Conservation (phyloP, 148 eudicot species). For the Chenopodium suecicum region DNA sequence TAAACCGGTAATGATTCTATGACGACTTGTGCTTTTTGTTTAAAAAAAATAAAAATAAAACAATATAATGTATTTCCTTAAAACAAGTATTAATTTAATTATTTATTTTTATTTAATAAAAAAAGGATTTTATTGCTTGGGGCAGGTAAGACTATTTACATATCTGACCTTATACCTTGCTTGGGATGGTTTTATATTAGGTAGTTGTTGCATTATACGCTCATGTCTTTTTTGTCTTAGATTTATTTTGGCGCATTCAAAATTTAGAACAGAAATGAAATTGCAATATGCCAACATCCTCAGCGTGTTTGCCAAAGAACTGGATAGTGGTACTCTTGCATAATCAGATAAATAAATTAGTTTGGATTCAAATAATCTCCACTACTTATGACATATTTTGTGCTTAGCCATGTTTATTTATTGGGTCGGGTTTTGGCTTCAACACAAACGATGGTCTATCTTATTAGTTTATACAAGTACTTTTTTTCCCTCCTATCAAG, state of each 20-base stretch:
- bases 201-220: no score
- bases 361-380: background rate
- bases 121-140: no score
- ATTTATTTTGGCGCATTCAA: background rate
- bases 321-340: background rate
- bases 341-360: background rate
- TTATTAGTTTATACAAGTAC: background rate
- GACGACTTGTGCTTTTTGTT: no score
- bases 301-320: background rate
- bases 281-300: background rate
- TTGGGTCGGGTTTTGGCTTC: background rate
- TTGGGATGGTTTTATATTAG: no score
- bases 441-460: background rate
- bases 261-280: background rate
- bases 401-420: background rate
- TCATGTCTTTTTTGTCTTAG: no score
- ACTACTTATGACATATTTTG: background rate
- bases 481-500: background rate
- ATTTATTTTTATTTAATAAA: no score
- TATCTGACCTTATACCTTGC: no score
- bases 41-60: no score
- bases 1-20: no score
- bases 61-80: no score
- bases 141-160: no score
- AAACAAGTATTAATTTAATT: no score